phyloP scores from a whole-genome alignment of 176 grass and related monocot species.

The Triticum monococcum region DNA sequence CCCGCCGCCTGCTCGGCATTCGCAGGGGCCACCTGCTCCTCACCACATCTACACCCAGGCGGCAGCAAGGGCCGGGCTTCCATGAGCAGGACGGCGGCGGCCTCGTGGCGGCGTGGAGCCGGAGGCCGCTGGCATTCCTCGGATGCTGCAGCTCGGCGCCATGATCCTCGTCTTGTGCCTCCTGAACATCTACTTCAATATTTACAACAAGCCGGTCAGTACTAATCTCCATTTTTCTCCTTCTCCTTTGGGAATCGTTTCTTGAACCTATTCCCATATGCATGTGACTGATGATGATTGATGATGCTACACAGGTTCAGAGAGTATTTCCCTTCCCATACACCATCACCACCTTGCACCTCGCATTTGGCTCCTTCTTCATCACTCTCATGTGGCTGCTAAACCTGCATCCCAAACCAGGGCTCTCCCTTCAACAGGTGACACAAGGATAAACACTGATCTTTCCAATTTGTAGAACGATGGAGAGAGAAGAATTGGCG shows the following conservation, averaged over 20 bases:
- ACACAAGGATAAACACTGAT: background rate
- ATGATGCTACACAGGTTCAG: conserved; percentile 46
- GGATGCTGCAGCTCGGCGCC: conserved; percentile 39
- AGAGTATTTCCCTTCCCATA: conserved; percentile 74
- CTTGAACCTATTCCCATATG: background rate
- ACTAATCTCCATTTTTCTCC: background rate
- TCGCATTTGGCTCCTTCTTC: conserved; percentile 66
- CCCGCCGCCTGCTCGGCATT: conserved; percentile 16
- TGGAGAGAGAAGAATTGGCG: no score
- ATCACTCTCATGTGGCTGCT: conserved; percentile 82
- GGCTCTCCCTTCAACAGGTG: conserved; percentile 68
- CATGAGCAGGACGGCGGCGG: background rate
- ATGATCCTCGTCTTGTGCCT: conserved; percentile 71
- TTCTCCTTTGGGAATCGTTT: background rate
- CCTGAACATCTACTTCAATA: conserved; percentile 86
- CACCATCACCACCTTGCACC: conserved; percentile 79
- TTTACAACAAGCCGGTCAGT: conserved; percentile 64
- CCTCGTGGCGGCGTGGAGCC: background rate
- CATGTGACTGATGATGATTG: background rate
- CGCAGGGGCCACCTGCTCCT: background rate
- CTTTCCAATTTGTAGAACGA: background rate
- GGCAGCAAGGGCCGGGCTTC: background rate
- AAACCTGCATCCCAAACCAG: conserved; percentile 72
- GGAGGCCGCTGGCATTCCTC: conserved; percentile 21
- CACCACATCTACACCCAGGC: background rate